Percentiles rank a stretch among this genome's conserved stretches.
phyloP scores from a whole-genome alignment of 2,329 filamentous ascomycete species.

The Juglanconis sp. region DNA sequence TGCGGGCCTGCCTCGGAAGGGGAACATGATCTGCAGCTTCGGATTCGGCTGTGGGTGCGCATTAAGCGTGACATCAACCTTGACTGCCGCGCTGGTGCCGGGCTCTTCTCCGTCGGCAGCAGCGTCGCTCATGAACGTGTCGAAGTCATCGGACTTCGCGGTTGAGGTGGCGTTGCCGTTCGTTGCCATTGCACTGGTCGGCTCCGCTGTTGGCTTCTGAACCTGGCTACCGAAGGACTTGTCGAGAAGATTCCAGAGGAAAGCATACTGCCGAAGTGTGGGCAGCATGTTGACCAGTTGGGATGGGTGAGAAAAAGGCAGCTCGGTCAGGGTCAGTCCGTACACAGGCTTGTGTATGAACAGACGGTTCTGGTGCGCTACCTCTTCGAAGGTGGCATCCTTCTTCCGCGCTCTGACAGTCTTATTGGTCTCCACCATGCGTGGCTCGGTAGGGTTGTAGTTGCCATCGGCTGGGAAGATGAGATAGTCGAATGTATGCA shows the following conservation, averaged over 20 bases:
- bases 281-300: slow-evolving; percentile 75
- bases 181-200: slow-evolving; percentile 14
- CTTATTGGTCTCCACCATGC: slow-evolving; percentile 50
- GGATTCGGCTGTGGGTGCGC: slow-evolving; percentile 41
- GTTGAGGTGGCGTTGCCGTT: slow-evolving; percentile 14
- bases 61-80: slow-evolving; percentile 52
- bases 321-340: slow-evolving; percentile 60
- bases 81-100: slow-evolving; percentile 23
- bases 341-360: slow-evolving; percentile 72
- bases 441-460: slow-evolving; percentile 56
- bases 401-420: slow-evolving; percentile 41
- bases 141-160: slow-evolving; percentile 16
- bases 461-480: slow-evolving; percentile 51
- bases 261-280: slow-evolving; percentile 70
- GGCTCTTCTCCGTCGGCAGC: slow-evolving; percentile 5
- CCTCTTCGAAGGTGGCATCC: slow-evolving; percentile 28
- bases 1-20: slow-evolving; percentile 45
- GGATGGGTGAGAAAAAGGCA: slow-evolving; percentile 75
- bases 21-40: slow-evolving; percentile 52
- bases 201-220: slow-evolving; percentile 19
- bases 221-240: slow-evolving; percentile 52
- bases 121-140: slow-evolving; percentile 12
- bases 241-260: slow-evolving; percentile 61
- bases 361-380: slow-evolving; percentile 56
- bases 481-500: slow-evolving; percentile 55